Percentiles rank a stretch among this genome's conserved stretches.
Evolutionary conservation across 2,329 filamentous ascomycete species (phyloP).

Genomic region (Fusarium nodosum): DNA sequence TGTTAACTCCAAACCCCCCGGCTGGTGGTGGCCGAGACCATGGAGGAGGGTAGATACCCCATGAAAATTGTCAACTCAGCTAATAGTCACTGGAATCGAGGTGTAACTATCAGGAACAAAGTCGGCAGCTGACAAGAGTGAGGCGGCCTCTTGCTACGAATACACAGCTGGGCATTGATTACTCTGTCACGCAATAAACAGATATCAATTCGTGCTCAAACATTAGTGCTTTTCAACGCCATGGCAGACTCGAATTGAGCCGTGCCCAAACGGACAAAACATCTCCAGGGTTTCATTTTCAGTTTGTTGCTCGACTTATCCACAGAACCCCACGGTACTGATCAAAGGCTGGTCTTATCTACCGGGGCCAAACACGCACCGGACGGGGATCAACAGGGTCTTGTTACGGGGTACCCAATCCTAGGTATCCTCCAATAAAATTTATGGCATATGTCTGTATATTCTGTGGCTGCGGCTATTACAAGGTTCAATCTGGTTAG

Average conservation of each 20-base stretch:
- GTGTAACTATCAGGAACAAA: not conserved
- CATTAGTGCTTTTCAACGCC: not conserved
- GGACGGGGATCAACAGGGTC: constrained; percentile 25
- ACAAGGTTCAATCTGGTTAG: too few species aligned
- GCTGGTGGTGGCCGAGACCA: constrained; percentile 5
- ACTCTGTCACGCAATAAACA: constrained; percentile 20
- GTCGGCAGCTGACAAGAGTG: constrained; percentile 32
- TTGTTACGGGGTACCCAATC: constrained; percentile 6
- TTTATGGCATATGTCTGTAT: not conserved
- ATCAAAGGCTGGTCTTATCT: constrained; percentile 15
- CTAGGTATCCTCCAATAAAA: not conserved
- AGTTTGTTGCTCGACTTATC: constrained; percentile 1
- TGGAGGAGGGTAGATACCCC: not conserved
- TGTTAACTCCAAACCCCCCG: not conserved
- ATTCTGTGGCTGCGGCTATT: not conserved
- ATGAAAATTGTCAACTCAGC: constrained; percentile 7
- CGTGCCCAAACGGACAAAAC: not conserved
- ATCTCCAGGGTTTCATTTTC: not conserved
- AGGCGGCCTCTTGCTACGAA: constrained; percentile 32
- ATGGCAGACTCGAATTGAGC: constrained; percentile 7
- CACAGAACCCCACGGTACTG: constrained; percentile 22
- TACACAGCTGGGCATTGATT: not conserved
- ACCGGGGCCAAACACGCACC: constrained; percentile 5
- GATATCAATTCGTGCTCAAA: constrained; percentile 1
- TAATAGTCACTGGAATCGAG: constrained; percentile 6